A percentile compares a stretch with the other conserved stretches of the same genome.
Evolutionary conservation across 2,329 filamentous ascomycete genomes (phyloP).

Genomic region (Fonsecaea nubica): DNA sequence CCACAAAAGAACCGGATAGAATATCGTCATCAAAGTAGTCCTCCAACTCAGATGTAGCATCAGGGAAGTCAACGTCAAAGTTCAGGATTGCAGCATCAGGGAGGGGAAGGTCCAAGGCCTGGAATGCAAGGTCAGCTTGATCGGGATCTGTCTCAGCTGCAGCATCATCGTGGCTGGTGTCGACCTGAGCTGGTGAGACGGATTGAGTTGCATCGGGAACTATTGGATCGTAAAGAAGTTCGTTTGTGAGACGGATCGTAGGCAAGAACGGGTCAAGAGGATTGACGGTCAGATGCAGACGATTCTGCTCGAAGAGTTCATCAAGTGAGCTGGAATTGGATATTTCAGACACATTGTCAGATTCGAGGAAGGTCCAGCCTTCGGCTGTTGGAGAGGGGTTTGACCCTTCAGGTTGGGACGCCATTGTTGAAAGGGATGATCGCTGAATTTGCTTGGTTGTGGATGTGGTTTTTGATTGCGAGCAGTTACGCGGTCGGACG

Average conservation of each 20-base stretch:
- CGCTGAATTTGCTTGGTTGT: conserved; percentile 3
- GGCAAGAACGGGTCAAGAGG: conserved; percentile 11
- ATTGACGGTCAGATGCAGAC: conserved; percentile 15
- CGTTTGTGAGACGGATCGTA: neutral
- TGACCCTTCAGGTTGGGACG: conserved; percentile 22
- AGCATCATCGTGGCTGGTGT: neutral
- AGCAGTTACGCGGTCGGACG: neutral
- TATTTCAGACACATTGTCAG: neutral
- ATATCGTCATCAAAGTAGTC: neutral
- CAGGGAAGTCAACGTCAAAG: too few species aligned
- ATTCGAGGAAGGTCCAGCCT: conserved; percentile 10
- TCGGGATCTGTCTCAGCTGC: neutral
- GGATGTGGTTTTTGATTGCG: neutral
- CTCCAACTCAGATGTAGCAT: neutral
- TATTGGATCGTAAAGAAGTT: neutral
- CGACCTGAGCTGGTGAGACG: neutral
- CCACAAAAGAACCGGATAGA: neutral
- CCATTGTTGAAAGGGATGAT: conserved; percentile 14
- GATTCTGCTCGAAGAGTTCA: conserved; percentile 10
- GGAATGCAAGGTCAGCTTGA: neutral
- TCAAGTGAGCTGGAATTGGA: conserved; percentile 10
- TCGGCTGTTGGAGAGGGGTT: neutral
- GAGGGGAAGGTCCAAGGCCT: neutral
- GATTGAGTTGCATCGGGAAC: neutral
- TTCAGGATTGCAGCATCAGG: too few species aligned